A percentile compares a stretch with the other conserved stretches of the same genome.
Conservation (phyloP, 1,284 basidiomycete species). For the Pseudozyma sp. region DNA sequence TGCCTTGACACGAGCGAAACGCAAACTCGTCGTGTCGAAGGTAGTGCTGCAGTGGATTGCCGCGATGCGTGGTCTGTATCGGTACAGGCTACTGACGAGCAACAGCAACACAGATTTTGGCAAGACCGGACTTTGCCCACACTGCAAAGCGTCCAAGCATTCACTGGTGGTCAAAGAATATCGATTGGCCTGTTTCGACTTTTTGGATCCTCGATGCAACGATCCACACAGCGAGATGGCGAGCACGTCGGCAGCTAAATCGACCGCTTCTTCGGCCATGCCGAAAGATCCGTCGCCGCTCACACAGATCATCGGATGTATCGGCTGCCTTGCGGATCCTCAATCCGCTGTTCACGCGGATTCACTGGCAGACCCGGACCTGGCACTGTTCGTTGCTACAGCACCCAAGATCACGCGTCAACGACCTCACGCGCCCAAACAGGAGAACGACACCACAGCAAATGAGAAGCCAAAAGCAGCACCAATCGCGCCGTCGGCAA, state of each 20-base stretch:
- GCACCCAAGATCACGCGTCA: conserved; percentile 43
- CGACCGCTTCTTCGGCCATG: not conserved
- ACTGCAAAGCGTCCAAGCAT: conserved; percentile 36
- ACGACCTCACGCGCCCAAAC: conserved; percentile 29
- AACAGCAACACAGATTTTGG: conserved; percentile 15
- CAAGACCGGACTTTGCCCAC: conserved; percentile 30
- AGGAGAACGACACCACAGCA: not conserved
- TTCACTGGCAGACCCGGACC: conserved; percentile 22
- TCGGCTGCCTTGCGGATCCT: conserved; percentile 21
- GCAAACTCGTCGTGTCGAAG: conserved; percentile 40
- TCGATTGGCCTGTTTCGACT: conserved; percentile 34
- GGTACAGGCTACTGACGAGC: conserved; percentile 26
- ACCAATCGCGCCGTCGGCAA: not conserved
- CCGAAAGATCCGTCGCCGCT: conserved; percentile 15
- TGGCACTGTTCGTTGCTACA: conserved; percentile 23
- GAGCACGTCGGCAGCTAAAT: not conserved
- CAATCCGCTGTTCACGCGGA: conserved; percentile 14
- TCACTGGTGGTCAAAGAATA: conserved; percentile 31
- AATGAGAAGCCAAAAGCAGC: not conserved
- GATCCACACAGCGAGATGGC: not conserved
- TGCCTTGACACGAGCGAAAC: conserved; percentile 57
- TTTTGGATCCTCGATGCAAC: conserved; percentile 38
- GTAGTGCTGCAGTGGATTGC: conserved; percentile 55
- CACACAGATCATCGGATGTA: conserved; percentile 26
- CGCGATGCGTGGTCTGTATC: conserved; percentile 48